Evolutionary conservation across 148 eudicot genomes (phyloP), one percentile per base, ranked within the genome.

Genomic region (Rhododendron ovatum): DNA sequence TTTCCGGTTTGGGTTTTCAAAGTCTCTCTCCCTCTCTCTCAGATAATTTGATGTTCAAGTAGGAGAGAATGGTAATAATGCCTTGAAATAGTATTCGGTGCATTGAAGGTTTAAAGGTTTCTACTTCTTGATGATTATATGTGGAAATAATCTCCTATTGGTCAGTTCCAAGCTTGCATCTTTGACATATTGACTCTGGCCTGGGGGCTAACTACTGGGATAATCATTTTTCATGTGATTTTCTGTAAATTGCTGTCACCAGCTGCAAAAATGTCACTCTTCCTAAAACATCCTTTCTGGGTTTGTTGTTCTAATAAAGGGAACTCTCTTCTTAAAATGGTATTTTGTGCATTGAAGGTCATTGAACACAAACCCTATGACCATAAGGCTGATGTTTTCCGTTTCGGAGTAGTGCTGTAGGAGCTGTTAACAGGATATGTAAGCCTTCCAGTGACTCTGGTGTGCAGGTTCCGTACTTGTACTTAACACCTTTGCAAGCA

Each of bases 371-470:
- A 92, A 81, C 92, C 94, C 1, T 93, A 94, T 77, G 92, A 93
- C 84, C 91, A 91, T 88, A 94, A 90, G 90, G 95, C 94, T 2
- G 97, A 93, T 85, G 89, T 94, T 83, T 94, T 93, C 89, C 93
- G 97, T 81, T 94, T 92, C 71, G 95, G 94, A 22, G 88, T 93
- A 63, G 98, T 94, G 53, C 86, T 93, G 4, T 94, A 95, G 98
- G 98, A 94, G 91, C 92, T 94, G 74, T 90, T 94, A 57, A 93
- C 95, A 57, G 92, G 93, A 84, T 93, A 86, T n/a, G 98, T 94
- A 91, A 82, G 91, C 71, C 12, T 69, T 87, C 37, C 14, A 53
- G 80, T 84, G 57, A 47, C 85, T 85, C 77, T 30, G 79, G 57
- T 37, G 63, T 30, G 43, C 92, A 95, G 98, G 87, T 95, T 84